Evolutionary conservation across 345 rosid species (phyloP).

Genomic region (Boechera divaricarpa): DNA sequence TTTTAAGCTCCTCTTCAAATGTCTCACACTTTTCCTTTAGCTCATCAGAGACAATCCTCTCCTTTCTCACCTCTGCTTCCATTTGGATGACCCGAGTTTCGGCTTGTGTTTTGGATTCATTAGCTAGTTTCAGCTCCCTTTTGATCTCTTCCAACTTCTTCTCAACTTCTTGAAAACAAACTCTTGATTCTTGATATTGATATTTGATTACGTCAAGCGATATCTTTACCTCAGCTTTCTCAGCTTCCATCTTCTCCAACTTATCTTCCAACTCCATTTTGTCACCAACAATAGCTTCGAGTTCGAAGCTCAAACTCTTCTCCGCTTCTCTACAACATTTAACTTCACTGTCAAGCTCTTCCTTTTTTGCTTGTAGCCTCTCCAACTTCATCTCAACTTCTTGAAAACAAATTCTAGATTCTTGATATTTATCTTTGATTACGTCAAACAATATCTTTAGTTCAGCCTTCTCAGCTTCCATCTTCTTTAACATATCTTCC

Average conservation of each 20-base stretch:
- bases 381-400: constrained; percentile 39
- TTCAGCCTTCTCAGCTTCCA: constrained; percentile 50
- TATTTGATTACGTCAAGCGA: constrained; percentile 52
- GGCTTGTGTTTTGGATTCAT: constrained; percentile 55
- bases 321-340: constrained; percentile 45
- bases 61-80: constrained; percentile 62
- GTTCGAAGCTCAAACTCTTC: constrained; percentile 53
- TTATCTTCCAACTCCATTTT: constrained; percentile 52
- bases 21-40: constrained; percentile 55
- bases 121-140: constrained; percentile 50
- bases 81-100: constrained; percentile 57
- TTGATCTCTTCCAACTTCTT: constrained; percentile 57
- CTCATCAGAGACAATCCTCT: constrained; percentile 58
- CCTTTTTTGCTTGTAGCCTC: constrained; percentile 48
- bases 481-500: constrained; percentile 51
- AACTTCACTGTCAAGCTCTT: constrained; percentile 46
- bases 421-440: constrained; percentile 28
- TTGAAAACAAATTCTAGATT: not conserved
- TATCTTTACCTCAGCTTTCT: constrained; percentile 61
- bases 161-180: constrained; percentile 56
- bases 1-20: constrained; percentile 58
- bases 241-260: constrained; percentile 50
- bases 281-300: constrained; percentile 46
- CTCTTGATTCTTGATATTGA: constrained; percentile 48
- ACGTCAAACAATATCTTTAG: not conserved